Evolutionary conservation across 371 early-diverging fungal species (phyloP), one percentile per base, ranked within the genome.

Genomic region (Furculomyces boomerangus): DNA sequence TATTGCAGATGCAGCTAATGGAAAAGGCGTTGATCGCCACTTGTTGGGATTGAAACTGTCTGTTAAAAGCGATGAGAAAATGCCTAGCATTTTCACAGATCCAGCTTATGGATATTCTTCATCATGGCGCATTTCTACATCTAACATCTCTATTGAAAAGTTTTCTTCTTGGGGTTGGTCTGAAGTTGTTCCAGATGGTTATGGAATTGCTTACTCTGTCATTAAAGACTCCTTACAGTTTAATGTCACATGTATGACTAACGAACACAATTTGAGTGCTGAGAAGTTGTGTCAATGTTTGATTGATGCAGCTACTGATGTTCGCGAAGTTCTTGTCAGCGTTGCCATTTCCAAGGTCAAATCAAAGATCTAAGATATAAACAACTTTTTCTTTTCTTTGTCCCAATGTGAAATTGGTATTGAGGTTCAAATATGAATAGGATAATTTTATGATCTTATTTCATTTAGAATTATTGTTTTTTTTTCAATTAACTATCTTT

Each of bases 151-250:
- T 2, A 81, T 84, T 56, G 93, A 92, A 63, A 70, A 85, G 70
- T 93, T 88, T 72, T 79, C 81, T 41, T 84, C 86, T 46, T 94
- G 91, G 60, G 96, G 96, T 14, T 96, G 92, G 90, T 92, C 93
- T 50, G 88, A 87, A 66, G 95, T 95, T 35, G 86, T 90, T 20
- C 80, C 87, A 30, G 87, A 90, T 68, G 95, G 95, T 8, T 95
- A 83, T 65, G 93, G 92, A 47, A 65, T 83, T 60, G 93, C 95
- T 25, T 96, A 96, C 74, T 89, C 88, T 83, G 79, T 94, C 70
- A 89, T 88, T 71, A 74, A 79, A 54, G 73, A 82, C 57, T 68
- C 79, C 47, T 62, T 94, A 48, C 79, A 87, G 57, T 85, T 94
- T 72, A 93, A 90, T 64, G 73, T 93, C 40, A 83, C 86, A 2